Conservation (phyloP, 75 land plant species). For the Selaginella tamariscina region DNA sequence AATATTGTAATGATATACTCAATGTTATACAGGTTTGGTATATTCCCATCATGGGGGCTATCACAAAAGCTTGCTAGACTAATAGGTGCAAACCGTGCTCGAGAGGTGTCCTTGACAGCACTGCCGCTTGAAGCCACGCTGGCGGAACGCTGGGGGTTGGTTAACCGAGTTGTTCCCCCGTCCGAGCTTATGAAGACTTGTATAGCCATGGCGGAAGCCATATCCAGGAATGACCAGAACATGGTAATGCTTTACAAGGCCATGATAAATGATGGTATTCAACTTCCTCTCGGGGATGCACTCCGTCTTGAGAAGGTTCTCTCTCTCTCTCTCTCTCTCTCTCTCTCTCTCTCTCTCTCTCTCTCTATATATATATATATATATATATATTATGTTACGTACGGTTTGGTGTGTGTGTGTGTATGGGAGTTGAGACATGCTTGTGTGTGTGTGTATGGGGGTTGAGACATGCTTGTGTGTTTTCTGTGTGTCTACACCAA, state of each 20-base stretch:
- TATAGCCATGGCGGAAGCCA: conserved; percentile 50
- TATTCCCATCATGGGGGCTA: conserved; percentile 97
- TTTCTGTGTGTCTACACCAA: too few relatives aligned
- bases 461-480: too few relatives aligned
- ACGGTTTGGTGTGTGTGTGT: too few relatives aligned
- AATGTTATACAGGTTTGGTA: conserved; percentile 93
- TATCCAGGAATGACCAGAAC: conserved; percentile 53
- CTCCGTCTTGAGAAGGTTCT: conserved; percentile 80
- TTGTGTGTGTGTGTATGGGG: too few relatives aligned
- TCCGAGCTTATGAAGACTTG: conserved; percentile 61
- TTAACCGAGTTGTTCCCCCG: conserved; percentile 69
- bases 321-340: too few relatives aligned
- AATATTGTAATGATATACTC: too few relatives aligned
- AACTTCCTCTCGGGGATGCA: conserved; percentile 52
- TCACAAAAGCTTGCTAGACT: conserved; percentile 88
- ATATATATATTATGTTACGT: too few relatives aligned
- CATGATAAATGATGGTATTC: conserved; percentile 77
- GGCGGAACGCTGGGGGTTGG: conserved; percentile 86
- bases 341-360: too few relatives aligned
- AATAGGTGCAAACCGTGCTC: conserved; percentile 73
- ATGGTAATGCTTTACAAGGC: conserved; percentile 72
- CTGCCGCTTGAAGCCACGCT: conserved; percentile 55
- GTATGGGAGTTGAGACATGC: too few relatives aligned
- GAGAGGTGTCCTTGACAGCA: conserved; percentile 65
- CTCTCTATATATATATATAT: too few relatives aligned